These are phyloP conservation scores for Macrophomina tecta DNA, from an alignment of 2,329 filamentous ascomycete genomes.

Conservation along the genomic window DNA sequence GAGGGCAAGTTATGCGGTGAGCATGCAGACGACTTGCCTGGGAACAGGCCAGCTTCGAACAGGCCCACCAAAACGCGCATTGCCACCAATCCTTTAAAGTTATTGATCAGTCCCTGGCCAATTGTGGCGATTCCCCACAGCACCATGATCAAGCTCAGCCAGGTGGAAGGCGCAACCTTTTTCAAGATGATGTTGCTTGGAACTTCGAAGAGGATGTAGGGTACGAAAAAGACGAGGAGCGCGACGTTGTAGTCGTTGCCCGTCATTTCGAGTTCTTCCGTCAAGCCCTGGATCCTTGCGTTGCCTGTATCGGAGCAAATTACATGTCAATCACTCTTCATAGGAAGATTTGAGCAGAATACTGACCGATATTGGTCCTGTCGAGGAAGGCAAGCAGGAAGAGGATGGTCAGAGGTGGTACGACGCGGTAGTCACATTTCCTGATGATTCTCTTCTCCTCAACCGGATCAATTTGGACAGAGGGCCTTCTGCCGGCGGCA, in stretches of 20 bases:
- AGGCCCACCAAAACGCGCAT: conserved; percentile 50
- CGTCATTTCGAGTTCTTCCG: conserved; percentile 33
- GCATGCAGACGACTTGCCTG: conserved; percentile 34
- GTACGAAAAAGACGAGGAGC: conserved; percentile 66
- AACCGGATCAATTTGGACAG: conserved; percentile 39
- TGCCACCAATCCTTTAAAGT: conserved; percentile 54
- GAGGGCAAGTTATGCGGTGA: too few species aligned
- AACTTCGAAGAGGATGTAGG: conserved; percentile 45
- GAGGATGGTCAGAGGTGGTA: conserved; percentile 51
- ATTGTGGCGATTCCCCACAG: conserved; percentile 50
- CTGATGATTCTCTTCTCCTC: conserved; percentile 54
- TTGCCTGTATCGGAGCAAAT: conserved; percentile 41
- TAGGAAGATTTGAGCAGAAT: conserved; percentile 31
- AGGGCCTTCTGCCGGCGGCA: not conserved
- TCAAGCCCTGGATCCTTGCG: conserved; percentile 45
- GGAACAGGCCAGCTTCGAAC: conserved; percentile 42
- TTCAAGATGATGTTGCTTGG: conserved; percentile 66
- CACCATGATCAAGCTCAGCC: conserved; percentile 49
- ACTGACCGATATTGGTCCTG: conserved; percentile 37
- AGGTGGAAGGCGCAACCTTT: conserved; percentile 52
- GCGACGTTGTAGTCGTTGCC: conserved; percentile 68
- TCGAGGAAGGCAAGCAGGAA: conserved; percentile 41
- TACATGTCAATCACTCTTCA: not conserved
- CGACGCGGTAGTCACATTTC: conserved; percentile 56
- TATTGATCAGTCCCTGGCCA: conserved; percentile 54